phyloP scores from a whole-genome alignment of 805 yeast genomes.

The Wilhelminamyces savonicus region DNA sequence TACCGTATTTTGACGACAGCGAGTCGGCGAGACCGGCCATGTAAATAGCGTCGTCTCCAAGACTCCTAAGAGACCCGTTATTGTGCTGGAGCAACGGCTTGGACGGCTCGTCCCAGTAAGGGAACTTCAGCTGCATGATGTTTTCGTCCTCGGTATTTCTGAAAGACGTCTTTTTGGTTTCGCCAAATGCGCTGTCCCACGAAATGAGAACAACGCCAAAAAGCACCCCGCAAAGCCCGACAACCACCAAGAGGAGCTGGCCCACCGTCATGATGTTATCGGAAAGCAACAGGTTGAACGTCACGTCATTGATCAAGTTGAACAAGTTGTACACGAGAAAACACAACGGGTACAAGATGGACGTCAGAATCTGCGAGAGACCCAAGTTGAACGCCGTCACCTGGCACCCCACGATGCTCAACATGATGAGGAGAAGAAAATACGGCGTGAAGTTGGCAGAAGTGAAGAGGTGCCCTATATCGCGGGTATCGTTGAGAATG shows the following conservation, averaged over 20 bases:
- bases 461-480: constrained; percentile 15
- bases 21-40: too few relatives aligned
- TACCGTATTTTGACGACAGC: too few relatives aligned
- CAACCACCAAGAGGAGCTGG: constrained; percentile 41
- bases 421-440: constrained; percentile 45
- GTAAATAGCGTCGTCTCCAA: too few relatives aligned
- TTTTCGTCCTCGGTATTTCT: constrained; percentile 11
- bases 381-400: constrained; percentile 71
- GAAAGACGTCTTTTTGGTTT: too few relatives aligned
- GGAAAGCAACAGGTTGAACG: constrained; percentile 58
- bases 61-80: too few relatives aligned
- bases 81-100: too few relatives aligned
- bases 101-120: too few relatives aligned
- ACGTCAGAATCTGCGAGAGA: constrained; percentile 61
- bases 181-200: constrained; percentile 36
- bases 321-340: constrained; percentile 76
- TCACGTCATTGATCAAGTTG: constrained; percentile 42
- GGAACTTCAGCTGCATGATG: constrained; percentile 9
- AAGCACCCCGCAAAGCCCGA: constrained; percentile 46
- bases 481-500: constrained; percentile 20
- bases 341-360: constrained; percentile 76
- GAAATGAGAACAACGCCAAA: constrained; percentile 69
- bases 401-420: constrained; percentile 63
- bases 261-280: constrained; percentile 31
- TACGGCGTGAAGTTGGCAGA: constrained; percentile 27